Conservation (phyloP, 106 monocot species). For the Phalaenopsis equestris region DNA sequence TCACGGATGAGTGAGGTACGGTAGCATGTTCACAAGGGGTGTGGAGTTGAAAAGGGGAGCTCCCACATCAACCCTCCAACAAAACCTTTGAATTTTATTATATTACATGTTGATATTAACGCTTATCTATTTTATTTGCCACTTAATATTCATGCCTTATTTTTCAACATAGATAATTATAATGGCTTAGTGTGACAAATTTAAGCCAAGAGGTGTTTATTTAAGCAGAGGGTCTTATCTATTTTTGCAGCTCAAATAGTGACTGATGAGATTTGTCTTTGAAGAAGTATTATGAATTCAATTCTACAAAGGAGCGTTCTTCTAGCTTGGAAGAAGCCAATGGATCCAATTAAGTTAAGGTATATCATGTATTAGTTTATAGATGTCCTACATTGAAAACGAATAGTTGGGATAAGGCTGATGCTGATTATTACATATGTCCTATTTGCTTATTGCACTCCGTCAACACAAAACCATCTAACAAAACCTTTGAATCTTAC, state of each 20-base stretch:
- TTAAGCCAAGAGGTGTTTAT: neutral
- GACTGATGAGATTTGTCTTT: neutral
- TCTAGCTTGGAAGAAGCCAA: no score
- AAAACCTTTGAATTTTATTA: neutral
- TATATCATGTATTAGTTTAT: neutral
- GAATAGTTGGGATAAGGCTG: no score
- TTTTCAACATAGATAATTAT: neutral
- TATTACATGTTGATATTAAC: neutral
- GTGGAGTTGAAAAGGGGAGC: no score
- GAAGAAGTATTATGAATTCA: no score
- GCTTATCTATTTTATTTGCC: neutral
- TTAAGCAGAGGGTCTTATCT: neutral
- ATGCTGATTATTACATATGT: neutral
- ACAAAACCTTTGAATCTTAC: neutral
- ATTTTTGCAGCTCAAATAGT: neutral
- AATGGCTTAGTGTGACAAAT: neutral
- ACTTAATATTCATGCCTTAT: neutral
- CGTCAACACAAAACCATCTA: neutral
- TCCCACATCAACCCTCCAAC: neutral
- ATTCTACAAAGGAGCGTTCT: no score
- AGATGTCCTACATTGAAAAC: neutral
- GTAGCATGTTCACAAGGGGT: no score
- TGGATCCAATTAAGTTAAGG: neutral
- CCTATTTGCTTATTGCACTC: neutral
- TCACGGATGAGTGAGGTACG: no score